Percentiles rank a stretch among this genome's conserved stretches.
Evolutionary conservation across 169 alveolate species (phyloP).

Genomic region (Plasmodium gaboni): DNA sequence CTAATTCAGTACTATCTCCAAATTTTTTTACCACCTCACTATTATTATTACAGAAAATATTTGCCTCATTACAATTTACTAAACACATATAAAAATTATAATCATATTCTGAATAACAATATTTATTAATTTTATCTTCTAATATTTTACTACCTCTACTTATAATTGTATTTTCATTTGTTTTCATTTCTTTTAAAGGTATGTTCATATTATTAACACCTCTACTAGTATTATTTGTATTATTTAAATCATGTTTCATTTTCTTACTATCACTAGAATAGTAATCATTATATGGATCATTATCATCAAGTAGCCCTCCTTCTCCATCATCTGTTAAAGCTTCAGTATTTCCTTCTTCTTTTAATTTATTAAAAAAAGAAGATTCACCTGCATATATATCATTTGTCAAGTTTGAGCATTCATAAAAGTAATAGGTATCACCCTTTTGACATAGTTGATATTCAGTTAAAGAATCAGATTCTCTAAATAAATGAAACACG

Average conservation of each 20-base stretch:
- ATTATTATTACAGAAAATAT: constrained; percentile 33
- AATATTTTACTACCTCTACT: constrained; percentile 71
- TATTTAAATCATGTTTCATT: background rate
- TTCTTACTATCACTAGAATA: background rate
- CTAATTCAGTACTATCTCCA: constrained; percentile 77
- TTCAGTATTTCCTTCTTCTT: background rate
- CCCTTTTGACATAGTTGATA: constrained; percentile 74
- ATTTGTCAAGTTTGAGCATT: constrained; percentile 10
- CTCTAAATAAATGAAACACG: constrained; percentile 79
- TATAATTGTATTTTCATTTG: constrained; percentile 52
- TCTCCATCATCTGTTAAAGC: constrained; percentile 9
- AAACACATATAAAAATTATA: constrained; percentile 68
- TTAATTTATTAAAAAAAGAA: constrained; percentile 42
- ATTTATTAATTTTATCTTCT: constrained; percentile 66
- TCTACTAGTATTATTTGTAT: background rate
- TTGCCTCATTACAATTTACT: constrained; percentile 66
- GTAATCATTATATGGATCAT: background rate
- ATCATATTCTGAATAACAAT: constrained; percentile 46
- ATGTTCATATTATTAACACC: background rate
- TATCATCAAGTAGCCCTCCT: background rate
- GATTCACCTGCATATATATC: constrained; percentile 2
- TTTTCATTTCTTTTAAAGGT: constrained; percentile 18
- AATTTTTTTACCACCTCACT: constrained; percentile 52
- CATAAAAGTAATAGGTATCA: constrained; percentile 78
- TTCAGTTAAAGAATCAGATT: constrained; percentile 26